Evolutionary conservation across 2,329 filamentous ascomycete genomes (phyloP).

Genomic region (Chalaropsis thielavioides): DNA sequence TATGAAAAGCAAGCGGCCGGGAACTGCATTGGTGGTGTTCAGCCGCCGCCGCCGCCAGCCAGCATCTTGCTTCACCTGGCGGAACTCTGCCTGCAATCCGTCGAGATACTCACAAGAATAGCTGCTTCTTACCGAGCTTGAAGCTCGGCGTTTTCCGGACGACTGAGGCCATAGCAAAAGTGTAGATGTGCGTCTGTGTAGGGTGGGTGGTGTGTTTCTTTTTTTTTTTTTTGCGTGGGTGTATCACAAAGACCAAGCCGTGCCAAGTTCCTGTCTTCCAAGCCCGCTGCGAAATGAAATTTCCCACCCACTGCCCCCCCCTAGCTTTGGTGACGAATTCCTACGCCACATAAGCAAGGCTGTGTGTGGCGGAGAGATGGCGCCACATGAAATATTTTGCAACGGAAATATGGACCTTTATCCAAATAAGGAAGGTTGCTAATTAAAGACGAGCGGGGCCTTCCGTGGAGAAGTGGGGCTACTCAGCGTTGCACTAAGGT

Average conservation of each 20-base stretch:
- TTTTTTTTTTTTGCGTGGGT: neutral
- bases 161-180: constrained; percentile 28
- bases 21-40: too few species aligned
- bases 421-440: neutral
- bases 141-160: constrained; percentile 31
- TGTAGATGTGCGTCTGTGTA: constrained; percentile 4
- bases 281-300: too few species aligned
- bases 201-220: neutral
- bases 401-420: neutral
- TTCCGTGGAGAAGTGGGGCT: neutral
- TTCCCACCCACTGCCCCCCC: constrained; percentile 5
- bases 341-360: constrained; percentile 7
- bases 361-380: neutral
- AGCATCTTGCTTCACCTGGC: too few species aligned
- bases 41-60: too few species aligned
- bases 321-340: neutral
- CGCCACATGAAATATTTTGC: neutral
- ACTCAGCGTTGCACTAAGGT: neutral
- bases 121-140: constrained; percentile 37
- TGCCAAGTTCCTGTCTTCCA: too few species aligned
- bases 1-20: neutral
- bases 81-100: neutral
- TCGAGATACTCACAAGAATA: constrained; percentile 37
- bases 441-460: neutral
- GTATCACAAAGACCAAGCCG: too few species aligned